These are phyloP conservation scores for Cylindrotheca closterium DNA, from an alignment of 108 stramenopile genomes.

Conservation along the genomic window DNA sequence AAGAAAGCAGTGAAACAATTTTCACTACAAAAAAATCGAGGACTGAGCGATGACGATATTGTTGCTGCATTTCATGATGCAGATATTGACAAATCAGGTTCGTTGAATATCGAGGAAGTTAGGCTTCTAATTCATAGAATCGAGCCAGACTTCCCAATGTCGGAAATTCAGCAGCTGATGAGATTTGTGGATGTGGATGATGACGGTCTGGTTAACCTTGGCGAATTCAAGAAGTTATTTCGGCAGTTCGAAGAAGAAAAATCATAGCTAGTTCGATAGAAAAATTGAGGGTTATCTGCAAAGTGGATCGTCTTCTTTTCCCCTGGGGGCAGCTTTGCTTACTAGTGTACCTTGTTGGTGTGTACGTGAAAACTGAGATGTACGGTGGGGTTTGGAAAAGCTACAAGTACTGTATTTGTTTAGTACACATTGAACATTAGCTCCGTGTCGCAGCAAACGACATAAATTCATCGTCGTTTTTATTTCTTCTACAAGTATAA, in stretches of 20 bases:
- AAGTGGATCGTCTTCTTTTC: too few relatives aligned
- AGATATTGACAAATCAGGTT: constrained; percentile 50
- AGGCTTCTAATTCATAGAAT: constrained; percentile 47
- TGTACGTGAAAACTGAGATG: too few relatives aligned
- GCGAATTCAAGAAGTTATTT: constrained; percentile 49
- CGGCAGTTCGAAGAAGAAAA: constrained; percentile 56
- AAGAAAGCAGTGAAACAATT: constrained; percentile 64
- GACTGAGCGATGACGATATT: constrained; percentile 53
- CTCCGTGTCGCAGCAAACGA: too few relatives aligned
- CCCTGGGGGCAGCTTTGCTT: too few relatives aligned
- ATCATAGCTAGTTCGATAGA: too few relatives aligned
- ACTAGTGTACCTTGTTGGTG: too few relatives aligned
- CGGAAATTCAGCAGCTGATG: constrained; percentile 54
- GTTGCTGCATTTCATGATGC: constrained; percentile 64
- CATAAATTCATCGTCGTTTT: too few relatives aligned
- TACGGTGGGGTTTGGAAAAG: too few relatives aligned
- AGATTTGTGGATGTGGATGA: constrained; percentile 67
- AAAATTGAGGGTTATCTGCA: too few relatives aligned
- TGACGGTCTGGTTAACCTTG: constrained; percentile 53
- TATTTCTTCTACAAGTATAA: too few relatives aligned
- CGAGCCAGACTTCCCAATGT: constrained; percentile 49
- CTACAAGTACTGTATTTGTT: too few relatives aligned
- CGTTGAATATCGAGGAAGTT: constrained; percentile 56
- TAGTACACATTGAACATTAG: too few relatives aligned
- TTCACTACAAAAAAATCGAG: constrained; percentile 52